Conservation (phyloP, 2,329 filamentous ascomycete species). For the Diaporthe batatas region DNA sequence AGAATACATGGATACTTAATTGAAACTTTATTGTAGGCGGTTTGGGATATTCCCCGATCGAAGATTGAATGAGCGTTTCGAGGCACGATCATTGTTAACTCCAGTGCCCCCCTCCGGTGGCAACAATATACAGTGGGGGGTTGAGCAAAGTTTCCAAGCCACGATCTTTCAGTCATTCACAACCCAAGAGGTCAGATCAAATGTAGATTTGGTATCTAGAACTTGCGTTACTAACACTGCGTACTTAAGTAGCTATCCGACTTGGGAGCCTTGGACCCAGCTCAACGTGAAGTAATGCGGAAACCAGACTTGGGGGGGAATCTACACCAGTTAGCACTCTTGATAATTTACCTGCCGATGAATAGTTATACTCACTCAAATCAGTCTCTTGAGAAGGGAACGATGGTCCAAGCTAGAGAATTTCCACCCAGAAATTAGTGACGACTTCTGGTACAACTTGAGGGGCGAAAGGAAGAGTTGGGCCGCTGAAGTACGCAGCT, state of each 20-base stretch:
- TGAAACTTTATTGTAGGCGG: not conserved
- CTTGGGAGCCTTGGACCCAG: not conserved
- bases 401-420: not conserved
- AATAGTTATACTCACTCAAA: not conserved
- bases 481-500: not conserved
- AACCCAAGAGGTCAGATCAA: not conserved
- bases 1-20: too few species aligned
- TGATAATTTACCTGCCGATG: not conserved
- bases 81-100: slow-evolving; percentile 13
- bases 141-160: slow-evolving; percentile 9
- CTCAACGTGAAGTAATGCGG: not conserved
- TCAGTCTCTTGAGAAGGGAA: not conserved
- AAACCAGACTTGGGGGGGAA: not conserved
- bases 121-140: not conserved
- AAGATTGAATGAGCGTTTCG: not conserved
- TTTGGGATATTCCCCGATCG: not conserved
- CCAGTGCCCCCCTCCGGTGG: not conserved
- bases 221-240: not conserved
- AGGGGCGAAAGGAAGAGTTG: not conserved
- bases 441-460: not conserved
- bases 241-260: not conserved
- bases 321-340: not conserved
- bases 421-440: not conserved
- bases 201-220: not conserved
- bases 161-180: not conserved